Evolutionary conservation across 768 basidiomycete genomes (phyloP).

Genomic region (Antrodiella citrinella): DNA sequence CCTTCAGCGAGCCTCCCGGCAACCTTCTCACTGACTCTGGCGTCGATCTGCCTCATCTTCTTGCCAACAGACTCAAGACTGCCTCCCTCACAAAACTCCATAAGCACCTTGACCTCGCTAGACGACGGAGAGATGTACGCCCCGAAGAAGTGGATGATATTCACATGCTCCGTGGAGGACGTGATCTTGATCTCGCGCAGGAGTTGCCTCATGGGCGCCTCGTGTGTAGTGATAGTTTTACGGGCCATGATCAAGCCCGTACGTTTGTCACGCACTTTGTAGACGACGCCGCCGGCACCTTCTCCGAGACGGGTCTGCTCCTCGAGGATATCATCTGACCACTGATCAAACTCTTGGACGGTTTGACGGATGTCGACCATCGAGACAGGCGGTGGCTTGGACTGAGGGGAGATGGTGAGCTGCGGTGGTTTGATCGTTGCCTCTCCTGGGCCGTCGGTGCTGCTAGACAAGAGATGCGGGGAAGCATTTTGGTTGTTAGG

Average conservation of each 20-base stretch:
- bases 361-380: slow-evolving; percentile 22
- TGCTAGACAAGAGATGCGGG: slow-evolving; percentile 21
- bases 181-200: slow-evolving; percentile 89
- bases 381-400: slow-evolving; percentile 17
- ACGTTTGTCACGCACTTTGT: slow-evolving; percentile 83
- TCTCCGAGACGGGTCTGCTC: slow-evolving; percentile 79
- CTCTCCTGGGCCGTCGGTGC: slow-evolving; percentile 28
- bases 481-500: slow-evolving; percentile 22
- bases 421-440: slow-evolving; percentile 38
- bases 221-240: slow-evolving; percentile 88
- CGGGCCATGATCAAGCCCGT: slow-evolving; percentile 81
- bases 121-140: slow-evolving; percentile 83
- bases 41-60: slow-evolving; percentile 71
- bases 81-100: slow-evolving; percentile 86
- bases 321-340: slow-evolving; percentile 68
- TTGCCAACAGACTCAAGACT: slow-evolving; percentile 86
- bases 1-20: slow-evolving; percentile 91
- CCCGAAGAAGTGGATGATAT: slow-evolving; percentile 89
- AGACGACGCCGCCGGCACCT: slow-evolving; percentile 93
- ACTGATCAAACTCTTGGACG: slow-evolving; percentile 34
- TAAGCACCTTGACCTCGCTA: slow-evolving; percentile 91
- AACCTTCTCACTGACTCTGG: slow-evolving; percentile 78
- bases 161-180: slow-evolving; percentile 71
- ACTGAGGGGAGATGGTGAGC: slow-evolving; percentile 30
- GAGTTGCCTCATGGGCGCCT: slow-evolving; percentile 88